Percentiles rank a stretch among this genome's conserved stretches.
These are phyloP conservation scores for Ulota crispa DNA, from an alignment of 225 moss, liverwort and hornwort genomes.

Conservation along the genomic window DNA sequence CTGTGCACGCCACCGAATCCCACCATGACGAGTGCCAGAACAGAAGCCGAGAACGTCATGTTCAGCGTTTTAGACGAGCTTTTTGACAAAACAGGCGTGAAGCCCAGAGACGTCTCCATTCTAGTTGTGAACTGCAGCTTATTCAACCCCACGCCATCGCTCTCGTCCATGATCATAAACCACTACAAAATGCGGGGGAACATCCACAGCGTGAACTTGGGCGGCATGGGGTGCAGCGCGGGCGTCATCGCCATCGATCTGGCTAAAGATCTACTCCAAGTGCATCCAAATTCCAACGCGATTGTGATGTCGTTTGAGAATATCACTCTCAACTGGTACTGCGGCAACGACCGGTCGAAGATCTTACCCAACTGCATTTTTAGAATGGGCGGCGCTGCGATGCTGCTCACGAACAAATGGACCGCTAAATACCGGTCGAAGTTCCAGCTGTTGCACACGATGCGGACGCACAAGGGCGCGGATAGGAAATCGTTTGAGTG, in stretches of 20 bases:
- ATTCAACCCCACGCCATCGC: constrained; percentile 86
- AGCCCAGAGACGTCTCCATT: constrained; percentile 70
- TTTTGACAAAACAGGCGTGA: constrained; percentile 65
- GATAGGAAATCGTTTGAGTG: constrained; percentile 71
- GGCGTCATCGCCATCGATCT: constrained; percentile 77
- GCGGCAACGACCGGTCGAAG: constrained; percentile 78
- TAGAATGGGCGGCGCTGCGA: constrained; percentile 81
- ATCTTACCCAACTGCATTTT: constrained; percentile 83
- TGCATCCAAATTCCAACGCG: constrained; percentile 60
- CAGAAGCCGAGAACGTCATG: constrained; percentile 73
- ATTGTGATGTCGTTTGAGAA: constrained; percentile 75
- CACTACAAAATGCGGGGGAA: constrained; percentile 86
- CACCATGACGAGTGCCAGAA: constrained; percentile 57
- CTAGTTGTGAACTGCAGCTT: constrained; percentile 78
- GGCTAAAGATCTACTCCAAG: constrained; percentile 73
- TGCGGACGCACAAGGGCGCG: constrained; percentile 83
- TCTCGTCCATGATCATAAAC: constrained; percentile 81
- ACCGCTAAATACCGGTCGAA: constrained; percentile 50
- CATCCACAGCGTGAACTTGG: constrained; percentile 61
- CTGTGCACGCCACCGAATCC: constrained; percentile 49
- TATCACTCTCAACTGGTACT: constrained; percentile 75
- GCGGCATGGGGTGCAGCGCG: constrained; percentile 90
- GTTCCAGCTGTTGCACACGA: constrained; percentile 71
- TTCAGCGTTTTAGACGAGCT: constrained; percentile 82
- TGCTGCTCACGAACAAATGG: constrained; percentile 76